These are phyloP conservation scores for Moringa oleifera DNA, from an alignment of 345 rosid species.

Conservation along the genomic window DNA sequence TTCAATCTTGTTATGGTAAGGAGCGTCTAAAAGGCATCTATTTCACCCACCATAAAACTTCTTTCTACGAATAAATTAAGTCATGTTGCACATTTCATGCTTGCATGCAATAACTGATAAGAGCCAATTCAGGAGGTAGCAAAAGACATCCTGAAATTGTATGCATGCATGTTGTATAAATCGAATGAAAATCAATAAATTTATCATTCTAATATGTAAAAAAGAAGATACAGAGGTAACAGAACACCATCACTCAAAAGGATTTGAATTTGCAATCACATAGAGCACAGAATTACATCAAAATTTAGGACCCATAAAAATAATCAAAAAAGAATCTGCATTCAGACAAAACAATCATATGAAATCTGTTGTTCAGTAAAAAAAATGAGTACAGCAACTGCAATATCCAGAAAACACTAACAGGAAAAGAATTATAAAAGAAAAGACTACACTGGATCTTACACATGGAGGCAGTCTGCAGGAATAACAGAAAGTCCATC, in stretches of 20 bases:
- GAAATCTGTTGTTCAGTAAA: neutral
- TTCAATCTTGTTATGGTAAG: too few relatives aligned
- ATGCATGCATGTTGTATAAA: too few relatives aligned
- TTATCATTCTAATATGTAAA: too few relatives aligned
- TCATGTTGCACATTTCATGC: neutral
- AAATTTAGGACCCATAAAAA: neutral
- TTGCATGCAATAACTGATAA: neutral
- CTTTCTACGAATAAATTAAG: neutral
- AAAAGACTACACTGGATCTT: slow-evolving; percentile 28
- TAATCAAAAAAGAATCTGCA: neutral
- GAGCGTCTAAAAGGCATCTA: too few relatives aligned
- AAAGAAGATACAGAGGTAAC: too few relatives aligned
- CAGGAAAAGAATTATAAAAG: neutral
- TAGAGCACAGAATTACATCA: neutral
- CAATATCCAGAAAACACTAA: neutral
- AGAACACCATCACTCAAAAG: neutral
- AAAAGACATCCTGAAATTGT: too few relatives aligned
- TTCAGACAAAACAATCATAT: neutral
- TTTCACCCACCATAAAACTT: neutral
- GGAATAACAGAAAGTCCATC: slow-evolving; percentile 90
- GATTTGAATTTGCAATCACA: neutral
- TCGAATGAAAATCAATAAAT: too few relatives aligned
- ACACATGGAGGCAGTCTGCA: slow-evolving; percentile 73
- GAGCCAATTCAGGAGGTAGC: too few relatives aligned
- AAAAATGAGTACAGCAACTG: neutral